Percentiles rank a stretch among this genome's conserved stretches.
phyloP scores from a whole-genome alignment of 2,329 filamentous ascomycete species.

The Fusarium ramigenum region DNA sequence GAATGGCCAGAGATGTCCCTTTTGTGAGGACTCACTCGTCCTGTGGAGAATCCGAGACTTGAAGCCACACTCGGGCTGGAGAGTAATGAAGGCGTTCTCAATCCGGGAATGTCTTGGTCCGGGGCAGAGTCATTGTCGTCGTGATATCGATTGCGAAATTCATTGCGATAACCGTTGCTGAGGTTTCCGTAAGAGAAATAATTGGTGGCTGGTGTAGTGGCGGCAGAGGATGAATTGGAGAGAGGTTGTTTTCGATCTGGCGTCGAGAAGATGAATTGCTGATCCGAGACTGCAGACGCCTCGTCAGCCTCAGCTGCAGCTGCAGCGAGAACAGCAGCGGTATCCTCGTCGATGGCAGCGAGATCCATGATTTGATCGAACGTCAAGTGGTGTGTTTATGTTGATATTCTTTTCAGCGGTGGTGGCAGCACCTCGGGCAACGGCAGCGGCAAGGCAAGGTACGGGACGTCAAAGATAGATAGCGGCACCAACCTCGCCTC shows the following conservation, averaged over 20 bases:
- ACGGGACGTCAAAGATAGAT: constrained; percentile 7
- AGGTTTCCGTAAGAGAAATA: constrained; percentile 36
- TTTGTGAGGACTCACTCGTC: constrained; percentile 46
- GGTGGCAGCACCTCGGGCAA: constrained; percentile 2
- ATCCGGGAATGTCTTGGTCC: constrained; percentile 33
- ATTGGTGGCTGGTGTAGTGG: constrained; percentile 37
- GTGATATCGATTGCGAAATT: constrained; percentile 40
- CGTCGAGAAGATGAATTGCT: constrained; percentile 40
- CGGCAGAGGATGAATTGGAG: constrained; percentile 25
- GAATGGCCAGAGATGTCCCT: constrained; percentile 43
- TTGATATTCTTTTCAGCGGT: neutral
- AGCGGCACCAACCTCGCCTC: constrained; percentile 24
- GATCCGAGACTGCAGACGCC: constrained; percentile 31
- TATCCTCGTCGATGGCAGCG: constrained; percentile 41
- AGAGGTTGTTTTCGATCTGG: constrained; percentile 39
- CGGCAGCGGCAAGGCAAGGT: constrained; percentile 6
- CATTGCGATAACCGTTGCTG: constrained; percentile 33
- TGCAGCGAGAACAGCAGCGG: constrained; percentile 39
- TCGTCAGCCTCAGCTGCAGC: constrained; percentile 37
- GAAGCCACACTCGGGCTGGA: constrained; percentile 49
- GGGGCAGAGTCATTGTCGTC: constrained; percentile 36
- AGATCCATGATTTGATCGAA: constrained; percentile 36
- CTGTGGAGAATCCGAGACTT: constrained; percentile 46
- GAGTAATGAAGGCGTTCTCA: constrained; percentile 44
- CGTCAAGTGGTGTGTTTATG: constrained; percentile 1